phyloP scores from a whole-genome alignment of 2,329 filamentous ascomycete species.

The Emergomyces orientalis region DNA sequence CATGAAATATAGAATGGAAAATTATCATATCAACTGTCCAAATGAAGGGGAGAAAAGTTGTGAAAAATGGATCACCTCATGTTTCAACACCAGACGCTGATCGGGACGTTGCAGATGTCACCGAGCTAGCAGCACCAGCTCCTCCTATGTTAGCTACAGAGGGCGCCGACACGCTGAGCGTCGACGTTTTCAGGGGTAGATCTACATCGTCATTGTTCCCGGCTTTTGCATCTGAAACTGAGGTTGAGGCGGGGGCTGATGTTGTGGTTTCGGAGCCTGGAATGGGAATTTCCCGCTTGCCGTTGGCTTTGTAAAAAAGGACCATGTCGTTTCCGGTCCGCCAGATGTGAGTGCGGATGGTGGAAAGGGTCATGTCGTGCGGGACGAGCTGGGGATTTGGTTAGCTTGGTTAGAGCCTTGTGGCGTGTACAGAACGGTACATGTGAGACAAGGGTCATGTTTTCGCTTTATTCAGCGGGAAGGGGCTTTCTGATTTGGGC shows the following conservation, averaged over 20 bases:
- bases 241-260: not conserved
- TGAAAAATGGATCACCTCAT: not conserved
- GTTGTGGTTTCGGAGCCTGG: slow-evolving; percentile 9
- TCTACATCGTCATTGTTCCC: not conserved
- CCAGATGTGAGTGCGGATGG: slow-evolving; percentile 86
- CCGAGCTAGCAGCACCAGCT: slow-evolving; percentile 1
- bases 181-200: not conserved
- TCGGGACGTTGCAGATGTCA: not conserved
- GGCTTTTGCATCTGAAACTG: not conserved
- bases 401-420: slow-evolving; percentile 1
- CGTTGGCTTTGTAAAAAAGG: slow-evolving; percentile 84
- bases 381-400: slow-evolving; percentile 41
- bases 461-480: not conserved
- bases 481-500: not conserved
- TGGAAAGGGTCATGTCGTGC: slow-evolving; percentile 84
- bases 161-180: not conserved
- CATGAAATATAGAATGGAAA: not conserved
- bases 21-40: not conserved
- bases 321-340: slow-evolving; percentile 89
- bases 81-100: not conserved
- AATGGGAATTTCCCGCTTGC: slow-evolving; percentile 50
- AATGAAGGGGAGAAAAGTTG: not conserved
- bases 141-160: not conserved
- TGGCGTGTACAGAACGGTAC: not conserved
- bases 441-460: not conserved